Evolutionary conservation across 2,329 filamentous ascomycete species (phyloP), one percentile per base, ranked within the genome.

Genomic region (Cladosporium austrohemisphaericum): DNA sequence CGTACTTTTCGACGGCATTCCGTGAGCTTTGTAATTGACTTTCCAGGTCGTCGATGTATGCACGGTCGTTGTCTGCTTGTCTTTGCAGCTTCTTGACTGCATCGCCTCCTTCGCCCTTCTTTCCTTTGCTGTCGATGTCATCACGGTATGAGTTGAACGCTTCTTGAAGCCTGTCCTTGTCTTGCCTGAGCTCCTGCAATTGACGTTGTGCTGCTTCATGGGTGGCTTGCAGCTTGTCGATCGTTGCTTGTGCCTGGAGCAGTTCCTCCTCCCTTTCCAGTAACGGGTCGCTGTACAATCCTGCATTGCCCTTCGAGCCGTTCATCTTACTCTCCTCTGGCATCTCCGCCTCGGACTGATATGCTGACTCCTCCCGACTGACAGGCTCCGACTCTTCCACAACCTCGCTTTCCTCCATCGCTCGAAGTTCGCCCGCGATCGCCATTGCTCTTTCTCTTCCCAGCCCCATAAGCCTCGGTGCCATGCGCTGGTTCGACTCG

Each of bases 21-120:
- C 68, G 68, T n/a, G 71, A 65, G 31, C 66, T 67, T 18, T 69
- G 66, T 47, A 76, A 65, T 50, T 76, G 73, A 9, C 62, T 62
- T 56, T 77, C 74, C 14, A 77, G 63, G 52, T 75, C 70, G 18
- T 72, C 72, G 50, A 77, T 77, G 52, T 76, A 75, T 23, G 75
- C 71, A 38, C 70, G 60, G 51, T 76, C 73, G 36, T 69, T 71
- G 23, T 70, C 64, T 20, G 72, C 57, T 44, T 75, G 71, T 4
- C 60, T 57, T 35, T 71, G 69, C 19, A 76, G 56, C 54, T 72
- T 68, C 53, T 71, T 70, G 32, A 71, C 58, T 19, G 69, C 67
- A 43, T 75, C 72, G 4, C 71, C 68, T 38, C 67, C 65, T 7
- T 61, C 62, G 14, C 51, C 45, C 29, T 67, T 66, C 13, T 65